Evolutionary conservation across 1,284 basidiomycete genomes (phyloP), one percentile per base, ranked within the genome.

Genomic region (Sphaerobolus stellatus): DNA sequence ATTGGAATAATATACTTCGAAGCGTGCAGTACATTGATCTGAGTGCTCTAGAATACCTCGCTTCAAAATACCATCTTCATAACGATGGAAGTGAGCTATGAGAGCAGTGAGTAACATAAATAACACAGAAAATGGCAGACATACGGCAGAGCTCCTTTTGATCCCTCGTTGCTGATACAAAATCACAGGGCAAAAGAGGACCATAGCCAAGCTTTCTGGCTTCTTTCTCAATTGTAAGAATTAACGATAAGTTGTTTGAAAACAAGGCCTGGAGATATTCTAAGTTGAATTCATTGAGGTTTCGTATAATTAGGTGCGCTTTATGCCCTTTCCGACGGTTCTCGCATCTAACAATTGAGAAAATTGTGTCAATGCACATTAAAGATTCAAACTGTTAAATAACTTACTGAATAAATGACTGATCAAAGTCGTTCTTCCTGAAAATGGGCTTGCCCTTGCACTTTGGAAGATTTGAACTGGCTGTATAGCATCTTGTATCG

Each of bases 81-180:
- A 46, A 25, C 52, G 51, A 36, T 68, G 66, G 61, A 61, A 65
- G 34, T 63, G 31, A n/a, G 61, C 66, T 67, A 8, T 43, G 7
- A 7, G 6, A 18, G 18, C 8, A 8, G 40, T 18, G 18, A 43
- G 40, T 7, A 43, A 43, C 18, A 43, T 20, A 18, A 43, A 20
- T 8, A 24, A 8, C 7, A 8, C 25, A 20, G 18, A 36, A 11
- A 36, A 36, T 18, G 18, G 28, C 22, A 27, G 45, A 53, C 60
- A 52, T 48, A 66, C 59, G 41, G 36, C 64, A 67, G 7, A 57
- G 24, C 13, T 60, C 47, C 40, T 58, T 62, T 27, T 63, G 61
- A 2, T 48, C 58, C 14, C 48, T 56, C 31, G 57, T 58, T 3
- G 59, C 49, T 1, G 58, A 56, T 13, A 43, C 56, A 16, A 59